Evolutionary conservation across 306 rosid genomes (phyloP).

Genomic region (Ormosia emarginata): DNA sequence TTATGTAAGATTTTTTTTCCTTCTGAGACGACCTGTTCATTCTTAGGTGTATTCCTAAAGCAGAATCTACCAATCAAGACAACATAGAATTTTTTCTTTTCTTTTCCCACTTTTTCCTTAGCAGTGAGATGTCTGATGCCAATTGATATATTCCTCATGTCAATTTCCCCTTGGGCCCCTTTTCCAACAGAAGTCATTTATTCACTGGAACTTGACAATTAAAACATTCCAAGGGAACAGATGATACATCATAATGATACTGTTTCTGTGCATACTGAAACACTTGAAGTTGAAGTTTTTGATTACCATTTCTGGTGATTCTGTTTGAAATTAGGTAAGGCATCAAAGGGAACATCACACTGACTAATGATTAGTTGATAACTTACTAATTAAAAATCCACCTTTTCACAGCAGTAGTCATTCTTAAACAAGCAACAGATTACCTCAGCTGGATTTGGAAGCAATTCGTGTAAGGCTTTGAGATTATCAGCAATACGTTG

Average conservation of each 20-base stretch:
- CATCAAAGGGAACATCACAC: neutral
- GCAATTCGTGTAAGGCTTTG: constrained; percentile 62
- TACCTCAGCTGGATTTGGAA: constrained; percentile 73
- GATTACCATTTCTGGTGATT: neutral
- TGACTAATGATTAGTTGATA: neutral
- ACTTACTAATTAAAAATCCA: neutral
- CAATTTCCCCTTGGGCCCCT: neutral
- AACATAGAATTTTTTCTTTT: neutral
- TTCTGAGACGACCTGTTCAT: neutral
- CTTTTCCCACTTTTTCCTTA: neutral
- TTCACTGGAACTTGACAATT: neutral
- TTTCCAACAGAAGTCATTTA: neutral
- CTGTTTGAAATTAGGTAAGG: neutral
- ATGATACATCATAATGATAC: neutral
- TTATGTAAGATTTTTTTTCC: neutral
- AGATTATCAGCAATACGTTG: constrained; percentile 62
- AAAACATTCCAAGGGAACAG: neutral
- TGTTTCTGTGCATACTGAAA: neutral
- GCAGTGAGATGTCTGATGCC: neutral
- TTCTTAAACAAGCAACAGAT: constrained; percentile 2
- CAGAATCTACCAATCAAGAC: neutral
- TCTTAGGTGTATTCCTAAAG: neutral
- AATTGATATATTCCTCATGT: neutral
- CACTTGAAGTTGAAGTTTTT: neutral
- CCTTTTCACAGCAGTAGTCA: neutral